Percentiles rank a stretch among this genome's conserved stretches.
Conservation (phyloP, 495 filamentous ascomycete genomes). For the Penicillium canariense region DNA sequence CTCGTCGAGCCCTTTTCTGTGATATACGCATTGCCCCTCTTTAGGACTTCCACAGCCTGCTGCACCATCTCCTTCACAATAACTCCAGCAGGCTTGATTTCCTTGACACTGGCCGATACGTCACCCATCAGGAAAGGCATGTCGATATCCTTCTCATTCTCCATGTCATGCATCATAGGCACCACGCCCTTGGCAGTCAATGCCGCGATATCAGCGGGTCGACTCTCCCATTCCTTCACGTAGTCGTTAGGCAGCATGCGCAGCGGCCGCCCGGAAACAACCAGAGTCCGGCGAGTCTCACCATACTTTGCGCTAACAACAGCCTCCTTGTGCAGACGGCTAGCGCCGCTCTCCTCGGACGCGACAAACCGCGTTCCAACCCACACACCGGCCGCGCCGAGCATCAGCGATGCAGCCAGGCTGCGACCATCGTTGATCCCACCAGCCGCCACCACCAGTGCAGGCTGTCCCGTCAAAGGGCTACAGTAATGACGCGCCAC, state of each 20-base stretch:
- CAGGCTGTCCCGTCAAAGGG: conserved; percentile 53
- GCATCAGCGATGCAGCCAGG: conserved; percentile 68
- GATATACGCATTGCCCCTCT: conserved; percentile 39
- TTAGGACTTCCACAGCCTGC: conserved; percentile 70
- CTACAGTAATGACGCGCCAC: conserved; percentile 60
- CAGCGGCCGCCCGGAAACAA: conserved; percentile 74
- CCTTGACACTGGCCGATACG: conserved; percentile 71
- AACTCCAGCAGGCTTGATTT: conserved; percentile 72
- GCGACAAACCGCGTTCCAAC: conserved; percentile 87
- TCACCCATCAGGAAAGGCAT: conserved; percentile 91
- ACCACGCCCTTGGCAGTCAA: conserved; percentile 73
- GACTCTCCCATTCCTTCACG: conserved; percentile 71
- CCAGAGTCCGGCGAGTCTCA: conserved; percentile 75
- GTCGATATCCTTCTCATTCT: conserved; percentile 73
- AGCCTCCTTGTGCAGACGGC: conserved; percentile 72
- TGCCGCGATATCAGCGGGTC: conserved; percentile 66
- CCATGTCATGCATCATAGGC: conserved; percentile 76
- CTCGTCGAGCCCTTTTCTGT: conserved; percentile 23
- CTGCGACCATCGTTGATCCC: conserved; percentile 70
- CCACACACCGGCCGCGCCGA: conserved; percentile 75
- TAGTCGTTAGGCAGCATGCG: conserved; percentile 80
- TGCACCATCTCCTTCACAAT: conserved; percentile 87
- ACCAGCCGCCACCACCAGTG: conserved; percentile 72
- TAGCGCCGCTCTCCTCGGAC: conserved; percentile 70
- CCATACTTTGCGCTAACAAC: conserved; percentile 74